Evolutionary conservation across 148 eudicot species (phyloP).

Genomic region (Persicaria tinctoria): DNA sequence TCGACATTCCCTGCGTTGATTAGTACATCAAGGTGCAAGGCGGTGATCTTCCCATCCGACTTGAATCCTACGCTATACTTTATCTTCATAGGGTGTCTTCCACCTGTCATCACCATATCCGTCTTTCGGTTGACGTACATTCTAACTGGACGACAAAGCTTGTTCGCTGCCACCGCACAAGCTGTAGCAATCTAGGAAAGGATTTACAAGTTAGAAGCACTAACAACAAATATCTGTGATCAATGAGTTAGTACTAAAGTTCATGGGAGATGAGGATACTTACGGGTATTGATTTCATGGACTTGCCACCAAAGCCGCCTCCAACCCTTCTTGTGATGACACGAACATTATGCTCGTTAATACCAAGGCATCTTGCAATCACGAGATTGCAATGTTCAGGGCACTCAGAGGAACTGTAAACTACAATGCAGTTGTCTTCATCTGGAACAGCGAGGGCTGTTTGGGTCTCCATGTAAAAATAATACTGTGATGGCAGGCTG

Average conservation of each 20-base stretch:
- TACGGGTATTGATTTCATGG: conserved; percentile 57
- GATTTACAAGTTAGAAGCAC: too few relatives aligned
- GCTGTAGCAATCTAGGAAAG: conserved; percentile 60
- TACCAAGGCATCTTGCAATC: conserved; percentile 61
- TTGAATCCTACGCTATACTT: conserved; percentile 78
- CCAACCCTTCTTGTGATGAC: conserved; percentile 90
- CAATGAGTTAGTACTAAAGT: background rate
- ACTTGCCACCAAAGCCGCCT: conserved; percentile 96
- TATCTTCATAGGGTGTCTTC: conserved; percentile 95
- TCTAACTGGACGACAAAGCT: conserved; percentile 64
- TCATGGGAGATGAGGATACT: conserved; percentile 27
- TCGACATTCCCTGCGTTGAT: conserved; percentile 49
- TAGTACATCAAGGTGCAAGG: conserved; percentile 57
- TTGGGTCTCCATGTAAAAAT: conserved; percentile 83
- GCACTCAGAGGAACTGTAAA: conserved; percentile 64
- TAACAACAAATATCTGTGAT: too few relatives aligned
- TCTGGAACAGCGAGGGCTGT: conserved; percentile 79
- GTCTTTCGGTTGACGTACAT: conserved; percentile 69
- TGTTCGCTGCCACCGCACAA: conserved; percentile 86
- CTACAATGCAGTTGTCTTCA: conserved; percentile 83
- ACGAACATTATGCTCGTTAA: conserved; percentile 78
- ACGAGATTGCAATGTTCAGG: conserved; percentile 58
- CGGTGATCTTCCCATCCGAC: conserved; percentile 80
- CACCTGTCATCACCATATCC: conserved; percentile 84
- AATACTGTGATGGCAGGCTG: conserved; percentile 68